A percentile compares a stretch with the other conserved stretches of the same genome.
Evolutionary conservation across 148 eudicot species (phyloP).

Genomic region (Amaranthus palmeri): DNA sequence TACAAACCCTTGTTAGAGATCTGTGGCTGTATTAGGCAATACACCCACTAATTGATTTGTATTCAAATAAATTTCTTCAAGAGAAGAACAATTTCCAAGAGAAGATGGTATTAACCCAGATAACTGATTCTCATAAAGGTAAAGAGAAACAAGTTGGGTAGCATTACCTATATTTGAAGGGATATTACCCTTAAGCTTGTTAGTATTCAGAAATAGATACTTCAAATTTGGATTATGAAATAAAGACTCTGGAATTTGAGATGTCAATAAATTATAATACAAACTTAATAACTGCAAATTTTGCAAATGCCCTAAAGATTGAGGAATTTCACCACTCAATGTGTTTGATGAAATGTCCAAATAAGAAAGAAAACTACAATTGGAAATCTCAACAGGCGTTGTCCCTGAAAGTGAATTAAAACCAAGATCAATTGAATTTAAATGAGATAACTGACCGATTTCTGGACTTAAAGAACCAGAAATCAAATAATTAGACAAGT

Average conservation of each 20-base stretch:
- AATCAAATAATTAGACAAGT: too few relatives aligned
- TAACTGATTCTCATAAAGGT: slow-evolving; percentile 43
- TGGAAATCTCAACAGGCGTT: slow-evolving; percentile 43
- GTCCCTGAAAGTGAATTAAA: slow-evolving; percentile 41
- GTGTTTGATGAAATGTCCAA: slow-evolving; percentile 38
- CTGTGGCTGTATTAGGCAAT: too few relatives aligned
- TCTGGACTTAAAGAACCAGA: too few relatives aligned
- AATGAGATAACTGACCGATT: too few relatives aligned
- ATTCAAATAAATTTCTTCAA: slow-evolving; percentile 39
- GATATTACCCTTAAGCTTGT: slow-evolving; percentile 54
- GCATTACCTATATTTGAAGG: slow-evolving; percentile 50
- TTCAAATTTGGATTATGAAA: slow-evolving; percentile 32
- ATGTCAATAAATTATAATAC: slow-evolving; percentile 40
- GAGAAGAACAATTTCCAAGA: slow-evolving; percentile 42
- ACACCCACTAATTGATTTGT: slow-evolving; percentile 46
- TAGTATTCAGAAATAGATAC: slow-evolving; percentile 32
- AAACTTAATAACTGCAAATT: slow-evolving; percentile 29
- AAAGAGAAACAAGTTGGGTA: slow-evolving; percentile 30
- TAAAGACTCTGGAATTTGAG: slow-evolving; percentile 46
- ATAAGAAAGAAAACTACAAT: slow-evolving; percentile 36
- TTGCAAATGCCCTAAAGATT: slow-evolving; percentile 17
- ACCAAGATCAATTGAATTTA: slow-evolving; percentile 43
- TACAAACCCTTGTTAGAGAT: too few relatives aligned
- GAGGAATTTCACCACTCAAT: slow-evolving; percentile 45
- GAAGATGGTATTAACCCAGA: slow-evolving; percentile 62